A percentile compares a stretch with the other conserved stretches of the same genome.
Evolutionary conservation across 257 asterid species (phyloP).

Genomic region (Solanum medicagineum): DNA sequence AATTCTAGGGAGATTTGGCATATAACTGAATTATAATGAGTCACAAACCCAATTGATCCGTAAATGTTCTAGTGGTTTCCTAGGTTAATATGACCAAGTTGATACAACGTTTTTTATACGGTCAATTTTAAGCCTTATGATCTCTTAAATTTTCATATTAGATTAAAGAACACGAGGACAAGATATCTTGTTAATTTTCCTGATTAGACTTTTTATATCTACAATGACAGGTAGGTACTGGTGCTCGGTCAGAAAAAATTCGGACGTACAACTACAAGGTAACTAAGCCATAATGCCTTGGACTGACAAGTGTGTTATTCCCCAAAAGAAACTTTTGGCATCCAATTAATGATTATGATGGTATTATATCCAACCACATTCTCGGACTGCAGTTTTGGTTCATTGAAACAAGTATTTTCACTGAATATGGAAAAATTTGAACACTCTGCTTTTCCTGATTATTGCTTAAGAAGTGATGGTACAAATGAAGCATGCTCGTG

Average conservation of each 20-base stretch:
- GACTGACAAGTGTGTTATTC: neutral
- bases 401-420: neutral
- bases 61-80: neutral
- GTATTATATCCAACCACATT: neutral
- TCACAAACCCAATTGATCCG: neutral
- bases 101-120: neutral
- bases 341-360: neutral
- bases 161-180: neutral
- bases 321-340: neutral
- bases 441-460: neutral
- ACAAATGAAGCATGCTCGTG: neutral
- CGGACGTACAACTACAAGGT: slow-evolving; percentile 98
- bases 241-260: slow-evolving; percentile 95
- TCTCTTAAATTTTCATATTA: neutral
- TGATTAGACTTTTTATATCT: slow-evolving; percentile 6
- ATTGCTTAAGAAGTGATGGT: neutral
- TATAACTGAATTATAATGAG: neutral
- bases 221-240: slow-evolving; percentile 82
- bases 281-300: neutral
- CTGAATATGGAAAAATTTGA: neutral
- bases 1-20: neutral
- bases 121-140: neutral
- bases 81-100: neutral
- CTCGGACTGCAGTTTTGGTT: neutral
- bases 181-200: neutral